phyloP scores from a whole-genome alignment of 2,329 filamentous ascomycete species.

The Colletotrichum lini region DNA sequence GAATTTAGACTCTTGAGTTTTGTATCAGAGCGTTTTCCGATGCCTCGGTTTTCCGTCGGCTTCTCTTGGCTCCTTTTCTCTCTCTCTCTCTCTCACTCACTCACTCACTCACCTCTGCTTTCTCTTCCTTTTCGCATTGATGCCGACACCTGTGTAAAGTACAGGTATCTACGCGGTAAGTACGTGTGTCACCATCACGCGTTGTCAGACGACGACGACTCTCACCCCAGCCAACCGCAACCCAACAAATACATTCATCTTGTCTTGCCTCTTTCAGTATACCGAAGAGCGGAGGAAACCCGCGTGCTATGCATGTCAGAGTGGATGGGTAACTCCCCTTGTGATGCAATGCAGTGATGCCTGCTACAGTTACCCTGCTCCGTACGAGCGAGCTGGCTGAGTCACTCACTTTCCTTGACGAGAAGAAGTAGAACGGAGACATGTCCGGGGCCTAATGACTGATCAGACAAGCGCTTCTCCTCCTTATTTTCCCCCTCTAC shows the following conservation, averaged over 20 bases:
- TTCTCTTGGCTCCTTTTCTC: neutral
- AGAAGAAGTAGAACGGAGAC: neutral
- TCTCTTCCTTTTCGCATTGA: neutral
- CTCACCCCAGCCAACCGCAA: neutral
- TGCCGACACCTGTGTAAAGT: too few relatives aligned
- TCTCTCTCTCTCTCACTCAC: too few relatives aligned
- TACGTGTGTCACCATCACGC: neutral
- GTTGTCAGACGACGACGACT: neutral
- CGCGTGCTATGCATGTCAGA: constrained; percentile 11
- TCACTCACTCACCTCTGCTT: too few relatives aligned
- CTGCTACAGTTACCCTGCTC: too few relatives aligned
- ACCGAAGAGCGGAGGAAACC: neutral
- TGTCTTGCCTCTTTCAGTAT: constrained; percentile 19
- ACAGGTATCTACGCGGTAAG: too few relatives aligned
- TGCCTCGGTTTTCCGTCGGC: constrained; percentile 13
- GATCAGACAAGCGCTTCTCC: too few relatives aligned
- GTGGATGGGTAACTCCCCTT: constrained; percentile 13
- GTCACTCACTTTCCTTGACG: neutral
- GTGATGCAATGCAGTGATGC: constrained; percentile 7
- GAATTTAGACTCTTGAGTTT: constrained; percentile 15
- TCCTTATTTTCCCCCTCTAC: neutral
- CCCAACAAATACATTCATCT: too few relatives aligned
- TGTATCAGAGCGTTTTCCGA: constrained; percentile 33
- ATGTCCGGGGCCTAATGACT: neutral
- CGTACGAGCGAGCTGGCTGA: too few relatives aligned